Base-by-base conservation (phyloP, 1,284 basidiomycete species). In the Fomitiporia mediterranea region DNA sequence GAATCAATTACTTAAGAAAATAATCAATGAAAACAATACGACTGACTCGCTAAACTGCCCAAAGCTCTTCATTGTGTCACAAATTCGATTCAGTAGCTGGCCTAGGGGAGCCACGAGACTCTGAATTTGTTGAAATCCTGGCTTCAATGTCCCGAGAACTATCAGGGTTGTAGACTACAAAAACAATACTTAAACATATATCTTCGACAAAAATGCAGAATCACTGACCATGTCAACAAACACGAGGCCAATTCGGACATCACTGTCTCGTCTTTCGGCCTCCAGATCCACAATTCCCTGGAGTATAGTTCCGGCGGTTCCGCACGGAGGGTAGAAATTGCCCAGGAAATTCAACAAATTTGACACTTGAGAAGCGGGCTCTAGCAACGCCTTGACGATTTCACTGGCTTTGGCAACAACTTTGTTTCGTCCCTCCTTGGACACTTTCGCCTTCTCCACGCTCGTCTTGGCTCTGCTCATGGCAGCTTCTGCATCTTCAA, bases 41-140 rank as follows among this genome's bases (percentile, higher is more conserved):
- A 44, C 60, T 13, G 3, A 61, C 60, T 61, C 59, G 58, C 60
- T 57, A 46, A 61, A 61, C 25, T 53, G 44, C n/a, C 60, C 60
- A 21, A 61, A 61, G 17, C 60, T 58, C 39, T 55, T 50, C 60
- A 61, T 61, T 32, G 57, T 44, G 9, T 38, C 9, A 15, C 42
- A 43, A 17, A 61, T 55, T 9, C 52, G 30, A 9, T 34, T 39
- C n/a, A 60, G 38, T 13, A 57, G 44, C 7, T 27, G 8, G 11
- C 40, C 50, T 17, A 61, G 56, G 17, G 52, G 60, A 11, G 15
- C 27, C 27, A 32, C 42, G 4, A 61, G 46, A 15, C 47, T 60
- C 8, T 23, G 37, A 17, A 56, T 51, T 15, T 34, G 13, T 38
- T 57, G 28, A 46, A 60, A 61, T 1, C 58, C 60, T 19, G 58